Evolutionary conservation across 306 rosid genomes (phyloP).

Genomic region (Urtica urens): DNA sequence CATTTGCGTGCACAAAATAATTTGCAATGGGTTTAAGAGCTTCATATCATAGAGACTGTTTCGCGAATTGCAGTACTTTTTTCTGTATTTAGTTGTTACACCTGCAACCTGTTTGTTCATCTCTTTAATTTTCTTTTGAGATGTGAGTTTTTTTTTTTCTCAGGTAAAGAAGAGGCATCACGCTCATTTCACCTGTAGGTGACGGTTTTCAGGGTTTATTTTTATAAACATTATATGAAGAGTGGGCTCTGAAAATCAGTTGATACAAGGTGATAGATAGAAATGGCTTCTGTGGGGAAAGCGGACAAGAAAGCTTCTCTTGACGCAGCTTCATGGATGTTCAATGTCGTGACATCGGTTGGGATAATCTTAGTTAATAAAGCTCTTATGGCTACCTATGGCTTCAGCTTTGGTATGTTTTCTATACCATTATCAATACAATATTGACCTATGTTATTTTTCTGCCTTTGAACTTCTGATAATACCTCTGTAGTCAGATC

Average conservation of each 20-base stretch:
- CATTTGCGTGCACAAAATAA: no score
- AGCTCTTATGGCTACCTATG: conserved; percentile 80
- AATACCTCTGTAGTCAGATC: no score
- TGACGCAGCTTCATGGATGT: conserved; percentile 84
- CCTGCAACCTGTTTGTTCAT: no score
- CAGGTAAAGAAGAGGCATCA: no score
- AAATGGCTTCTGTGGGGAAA: conserved; percentile 30
- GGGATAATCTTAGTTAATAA: conserved; percentile 80
- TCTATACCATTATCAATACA: not conserved
- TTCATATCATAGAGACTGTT: no score
- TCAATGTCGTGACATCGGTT: conserved; percentile 85
- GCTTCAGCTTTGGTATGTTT: conserved; percentile 72
- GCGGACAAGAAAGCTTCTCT: conserved; percentile 68
- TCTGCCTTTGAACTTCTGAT: no score
- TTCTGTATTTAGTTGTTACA: no score
- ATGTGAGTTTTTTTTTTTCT: no score
- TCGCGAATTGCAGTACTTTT: no score
- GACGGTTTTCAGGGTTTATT: not conserved
- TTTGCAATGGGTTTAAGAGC: no score
- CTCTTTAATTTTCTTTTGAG: no score
- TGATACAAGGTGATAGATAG: not conserved
- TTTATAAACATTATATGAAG: conserved; percentile 5
- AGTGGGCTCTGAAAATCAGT: conserved; percentile 5
- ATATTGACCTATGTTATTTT: not conserved
- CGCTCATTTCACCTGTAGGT: not conserved